phyloP scores from a whole-genome alignment of 306 rosid species.

The Castanea crenata region DNA sequence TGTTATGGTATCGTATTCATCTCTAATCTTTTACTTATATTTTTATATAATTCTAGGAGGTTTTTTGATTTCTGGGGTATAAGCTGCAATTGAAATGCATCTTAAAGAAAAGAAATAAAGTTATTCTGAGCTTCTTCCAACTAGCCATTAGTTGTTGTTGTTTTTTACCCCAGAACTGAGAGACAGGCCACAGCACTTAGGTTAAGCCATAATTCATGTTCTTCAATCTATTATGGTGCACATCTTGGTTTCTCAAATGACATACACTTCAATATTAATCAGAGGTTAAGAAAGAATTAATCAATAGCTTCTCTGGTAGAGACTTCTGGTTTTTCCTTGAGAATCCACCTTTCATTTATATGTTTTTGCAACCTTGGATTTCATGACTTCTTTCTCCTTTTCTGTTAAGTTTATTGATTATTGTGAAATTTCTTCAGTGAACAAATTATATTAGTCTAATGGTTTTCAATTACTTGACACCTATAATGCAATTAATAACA shows the following conservation, averaged over 20 bases:
- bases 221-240: background rate
- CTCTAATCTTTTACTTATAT: conserved; percentile 17
- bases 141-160: background rate
- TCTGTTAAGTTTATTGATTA: background rate
- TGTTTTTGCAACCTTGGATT: background rate
- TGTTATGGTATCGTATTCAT: conserved; percentile 55
- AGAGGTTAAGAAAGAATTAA: background rate
- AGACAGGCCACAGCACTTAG: background rate
- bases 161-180: background rate
- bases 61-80: conserved; percentile 14
- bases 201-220: background rate
- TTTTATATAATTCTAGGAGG: background rate
- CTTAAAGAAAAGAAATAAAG: background rate
- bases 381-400: background rate
- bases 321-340: background rate
- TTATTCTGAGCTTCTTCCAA: background rate
- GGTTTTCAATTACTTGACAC: no score
- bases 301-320: background rate
- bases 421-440: no score
- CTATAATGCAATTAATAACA: no score
- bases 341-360: background rate
- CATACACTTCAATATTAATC: background rate
- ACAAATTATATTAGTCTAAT: no score
- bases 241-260: background rate
- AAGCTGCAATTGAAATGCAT: conserved; percentile 7